Evolutionary conservation across 2,329 filamentous ascomycete genomes (phyloP).

Genomic region (Microsporum canis): DNA sequence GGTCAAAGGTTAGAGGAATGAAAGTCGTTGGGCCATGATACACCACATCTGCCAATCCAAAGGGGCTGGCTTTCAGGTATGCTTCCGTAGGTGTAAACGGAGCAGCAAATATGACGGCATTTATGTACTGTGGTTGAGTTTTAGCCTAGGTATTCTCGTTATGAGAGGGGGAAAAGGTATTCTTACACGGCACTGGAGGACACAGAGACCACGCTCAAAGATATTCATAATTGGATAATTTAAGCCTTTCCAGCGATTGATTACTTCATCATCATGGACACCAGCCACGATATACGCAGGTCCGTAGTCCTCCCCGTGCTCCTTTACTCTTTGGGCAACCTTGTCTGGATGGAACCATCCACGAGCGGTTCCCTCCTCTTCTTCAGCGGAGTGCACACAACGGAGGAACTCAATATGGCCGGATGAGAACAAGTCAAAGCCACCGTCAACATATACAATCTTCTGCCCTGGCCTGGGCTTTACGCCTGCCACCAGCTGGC

Average conservation of each 20-base stretch:
- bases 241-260: constrained; percentile 92
- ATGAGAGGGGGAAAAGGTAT: constrained; percentile 8
- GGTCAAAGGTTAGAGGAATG: constrained; percentile 65
- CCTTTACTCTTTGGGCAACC: constrained; percentile 49
- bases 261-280: constrained; percentile 86
- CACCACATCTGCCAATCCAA: constrained; percentile 63
- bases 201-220: constrained; percentile 88
- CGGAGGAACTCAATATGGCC: constrained; percentile 93
- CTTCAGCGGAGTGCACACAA: constrained; percentile 61
- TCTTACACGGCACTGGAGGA: constrained; percentile 79
- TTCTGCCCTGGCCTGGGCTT: constrained; percentile 64
- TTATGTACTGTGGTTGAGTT: constrained; percentile 55
- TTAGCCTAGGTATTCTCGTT: constrained; percentile 5
- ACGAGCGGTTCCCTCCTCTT: constrained; percentile 51
- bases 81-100: constrained; percentile 73
- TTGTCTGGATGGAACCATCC: constrained; percentile 66
- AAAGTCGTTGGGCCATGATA: constrained; percentile 96
- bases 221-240: constrained; percentile 99
- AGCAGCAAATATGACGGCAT: constrained; percentile 78
- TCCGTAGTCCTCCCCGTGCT: constrained; percentile 59
- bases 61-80: constrained; percentile 66
- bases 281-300: constrained; percentile 85
- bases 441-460: constrained; percentile 89
- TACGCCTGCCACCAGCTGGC: constrained; percentile 58
- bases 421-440: constrained; percentile 91